Evolutionary conservation across 331 rosid species (phyloP), one percentile per base, ranked within the genome.

Genomic region (Acacia pycnantha): DNA sequence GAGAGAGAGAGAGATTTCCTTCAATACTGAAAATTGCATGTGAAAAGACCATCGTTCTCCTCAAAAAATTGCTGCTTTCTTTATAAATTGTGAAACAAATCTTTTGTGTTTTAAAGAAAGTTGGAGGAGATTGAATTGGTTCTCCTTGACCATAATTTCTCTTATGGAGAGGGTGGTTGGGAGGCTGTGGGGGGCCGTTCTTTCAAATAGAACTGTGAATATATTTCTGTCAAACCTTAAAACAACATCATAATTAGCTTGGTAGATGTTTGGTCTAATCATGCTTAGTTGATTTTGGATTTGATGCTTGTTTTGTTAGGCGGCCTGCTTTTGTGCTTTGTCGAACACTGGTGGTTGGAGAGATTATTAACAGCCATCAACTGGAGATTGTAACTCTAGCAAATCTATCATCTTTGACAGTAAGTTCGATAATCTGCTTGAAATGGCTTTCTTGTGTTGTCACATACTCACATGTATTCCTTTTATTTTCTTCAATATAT

Each of bases 381-480:
- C 81, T 92, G 73, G 98, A 92, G 88, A 93, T 95, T 83, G 76
- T 83, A 73, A 88, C 98, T 69, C 91, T 95, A 16, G 98, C 98
- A 65, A 95, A 89, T 90, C 71, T 95, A 74, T 91, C 98, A 27
- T 89, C 98, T 74, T 76, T 95, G 85, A 87, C 83, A 0, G 98
- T 95, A 87, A 80, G 89, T 85, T 13, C 10, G 7, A 54, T 37
- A 73, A 72, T 29, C 22, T 82, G 61, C 70, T 27, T 37, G 37
- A 47, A 75, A 74, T 41, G 61, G 84, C 33, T 80, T 46, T 71
- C 3, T 50, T 73, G 47, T 82, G 47, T 72, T 74, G 19, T 80
- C 59, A 31, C n/a, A n/a, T n/a, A n/a, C n/a, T n/a, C n/a, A n/a
- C 74, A 47, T 58, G 58, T 40, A 77, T 61, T 27, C 51, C 68